A percentile compares a stretch with the other conserved stretches of the same genome.
These are phyloP conservation scores for Lipomyces kockii DNA, from an alignment of 805 yeast genomes.

Conservation along the genomic window DNA sequence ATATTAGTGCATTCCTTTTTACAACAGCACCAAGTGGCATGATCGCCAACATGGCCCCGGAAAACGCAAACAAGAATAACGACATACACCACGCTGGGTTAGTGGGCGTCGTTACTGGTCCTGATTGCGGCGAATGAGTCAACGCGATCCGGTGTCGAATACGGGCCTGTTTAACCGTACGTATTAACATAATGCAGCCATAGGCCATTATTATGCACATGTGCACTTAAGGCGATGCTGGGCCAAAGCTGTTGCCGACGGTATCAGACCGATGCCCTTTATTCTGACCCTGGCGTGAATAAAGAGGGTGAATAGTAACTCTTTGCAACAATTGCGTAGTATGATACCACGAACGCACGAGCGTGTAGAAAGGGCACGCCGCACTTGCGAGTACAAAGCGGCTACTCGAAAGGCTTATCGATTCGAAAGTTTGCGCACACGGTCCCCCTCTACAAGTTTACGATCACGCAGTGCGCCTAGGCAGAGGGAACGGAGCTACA, in stretches of 20 bases:
- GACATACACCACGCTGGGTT: slow-evolving; percentile 29
- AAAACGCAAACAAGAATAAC: slow-evolving; percentile 22
- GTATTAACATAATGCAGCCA: not conserved
- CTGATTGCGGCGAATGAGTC: not conserved
- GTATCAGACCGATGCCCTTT: not conserved
- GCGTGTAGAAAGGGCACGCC: no score
- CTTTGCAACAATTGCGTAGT: no score
- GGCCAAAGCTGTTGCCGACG: not conserved
- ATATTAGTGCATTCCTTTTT: no score
- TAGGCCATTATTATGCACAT: not conserved
- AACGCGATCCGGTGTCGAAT: not conserved
- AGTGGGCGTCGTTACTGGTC: not conserved
- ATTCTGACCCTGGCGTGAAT: slow-evolving; percentile 1
- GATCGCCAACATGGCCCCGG: slow-evolving; percentile 24
- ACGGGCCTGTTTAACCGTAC: not conserved
- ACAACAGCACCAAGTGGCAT: no score
- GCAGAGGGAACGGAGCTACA: no score
- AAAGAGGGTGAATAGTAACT: not conserved
- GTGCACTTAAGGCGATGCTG: no score
- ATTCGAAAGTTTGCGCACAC: no score
- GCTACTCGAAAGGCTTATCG: no score
- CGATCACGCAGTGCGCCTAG: no score
- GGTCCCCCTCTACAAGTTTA: no score
- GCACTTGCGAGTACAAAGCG: no score
- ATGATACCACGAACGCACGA: no score